Conservation (phyloP, 805 yeast genomes). For the Lipomyces orientalis region DNA sequence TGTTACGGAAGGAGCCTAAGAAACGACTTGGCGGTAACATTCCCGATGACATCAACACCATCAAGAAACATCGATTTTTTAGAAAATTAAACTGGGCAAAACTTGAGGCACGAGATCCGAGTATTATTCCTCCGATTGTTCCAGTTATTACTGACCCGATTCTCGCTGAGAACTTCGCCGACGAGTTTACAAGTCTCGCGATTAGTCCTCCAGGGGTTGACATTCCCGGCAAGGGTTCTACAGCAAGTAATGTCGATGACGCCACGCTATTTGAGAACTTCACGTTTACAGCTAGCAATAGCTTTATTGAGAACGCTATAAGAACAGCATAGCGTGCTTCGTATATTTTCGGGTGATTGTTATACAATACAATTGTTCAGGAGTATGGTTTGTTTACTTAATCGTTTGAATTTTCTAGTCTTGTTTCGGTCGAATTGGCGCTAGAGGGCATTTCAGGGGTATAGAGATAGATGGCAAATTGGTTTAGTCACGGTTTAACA, state of each 20-base stretch:
- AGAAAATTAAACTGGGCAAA: conserved; percentile 74
- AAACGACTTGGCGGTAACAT: conserved; percentile 61
- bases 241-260: conserved; percentile 1
- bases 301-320: conserved; percentile 36
- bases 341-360: not conserved
- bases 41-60: conserved; percentile 57
- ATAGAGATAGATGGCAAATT: not conserved
- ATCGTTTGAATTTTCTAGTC: not conserved
- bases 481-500: not conserved
- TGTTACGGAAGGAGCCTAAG: conserved; percentile 70
- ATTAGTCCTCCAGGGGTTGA: conserved; percentile 40
- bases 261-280: conserved; percentile 28
- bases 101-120: conserved; percentile 56
- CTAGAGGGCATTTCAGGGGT: not conserved
- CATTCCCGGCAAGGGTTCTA: conserved; percentile 10
- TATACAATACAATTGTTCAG: not conserved
- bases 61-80: conserved; percentile 74
- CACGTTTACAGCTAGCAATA: conserved; percentile 34
- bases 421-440: not conserved
- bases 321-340: not conserved
- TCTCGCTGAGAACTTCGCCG: conserved; percentile 82
- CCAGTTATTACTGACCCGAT: conserved; percentile 83
- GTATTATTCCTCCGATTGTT: conserved; percentile 72
- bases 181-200: conserved; percentile 73
- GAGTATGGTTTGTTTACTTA: not conserved